Base-by-base conservation (phyloP, 257 asterid species). In the Petunia secreta region DNA sequence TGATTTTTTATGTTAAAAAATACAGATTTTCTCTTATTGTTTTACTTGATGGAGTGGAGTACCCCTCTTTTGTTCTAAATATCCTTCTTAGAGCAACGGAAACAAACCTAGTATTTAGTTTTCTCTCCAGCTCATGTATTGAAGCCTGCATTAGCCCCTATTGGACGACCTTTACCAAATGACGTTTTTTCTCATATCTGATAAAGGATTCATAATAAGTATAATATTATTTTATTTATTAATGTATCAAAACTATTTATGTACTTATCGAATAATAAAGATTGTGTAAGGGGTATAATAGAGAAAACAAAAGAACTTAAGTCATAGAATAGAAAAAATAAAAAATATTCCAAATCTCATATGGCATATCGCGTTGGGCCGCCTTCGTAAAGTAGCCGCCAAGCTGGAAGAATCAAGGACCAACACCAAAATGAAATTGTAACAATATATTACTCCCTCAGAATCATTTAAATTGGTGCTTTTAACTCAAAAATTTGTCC, bases 361-460 rank as follows among this genome's bases (percentile, higher is more conserved):
- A 25, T 9, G 16, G 40, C 15, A 44, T 43, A n/a, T 68, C 44
- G n/a, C 40, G 5, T 68, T 43, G 8, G 8, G 40, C 40, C 57
- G n/a, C 16, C 55, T n/a, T 4, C 4, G 25, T n/a, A 68, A 68
- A 44, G 75, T 68, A 68, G 57, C 75, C 75, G 75, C 75, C 75
- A 68, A 68, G 57, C 57, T 68, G 40, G 75, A 68, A 68, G 57
- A 44, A 4, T 68, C 38, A 41, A 67, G n/a, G 38, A 67, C 0
- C 10, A 66, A 41, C 25, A 40, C 0, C 38, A 1, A 43, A 43
- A 43, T 8, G 1, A 5, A 39, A 65, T 62, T 25, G 36, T 1
- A 25, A 25, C 25, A 25, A 25, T 25, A 25, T 25, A 25, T 25
- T 25, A 25, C 25, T 25, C 25, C 25, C 25, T 25, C 25, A 25